Conservation (phyloP, 148 eudicot genomes). For the Cornus kousa region DNA sequence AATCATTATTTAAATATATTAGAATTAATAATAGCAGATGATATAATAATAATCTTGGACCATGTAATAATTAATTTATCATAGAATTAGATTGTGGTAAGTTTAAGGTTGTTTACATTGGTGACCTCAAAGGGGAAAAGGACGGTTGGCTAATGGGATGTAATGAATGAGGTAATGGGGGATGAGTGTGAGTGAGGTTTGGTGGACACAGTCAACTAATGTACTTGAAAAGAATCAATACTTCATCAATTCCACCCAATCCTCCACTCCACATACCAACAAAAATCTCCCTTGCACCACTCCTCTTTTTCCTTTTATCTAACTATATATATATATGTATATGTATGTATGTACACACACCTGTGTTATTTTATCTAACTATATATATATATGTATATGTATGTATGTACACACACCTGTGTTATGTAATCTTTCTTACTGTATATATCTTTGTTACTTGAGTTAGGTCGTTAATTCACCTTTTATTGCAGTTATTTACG, state of each 20-base stretch:
- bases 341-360: neutral
- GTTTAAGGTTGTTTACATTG: neutral
- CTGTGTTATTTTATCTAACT: neutral
- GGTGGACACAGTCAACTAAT: slow-evolving; percentile 6
- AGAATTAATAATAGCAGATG: too few relatives aligned
- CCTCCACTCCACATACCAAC: neutral
- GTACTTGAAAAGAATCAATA: slow-evolving; percentile 10
- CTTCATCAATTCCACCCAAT: neutral
- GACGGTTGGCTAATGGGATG: neutral
- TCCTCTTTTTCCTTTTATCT: too few relatives aligned
- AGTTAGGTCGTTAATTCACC: neutral
- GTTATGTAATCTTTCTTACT: neutral
- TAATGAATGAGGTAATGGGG: too few relatives aligned
- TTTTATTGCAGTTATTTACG: neutral
- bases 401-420: too few relatives aligned
- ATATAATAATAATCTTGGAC: too few relatives aligned
- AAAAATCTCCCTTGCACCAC: neutral
- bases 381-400: too few relatives aligned
- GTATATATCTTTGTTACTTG: too few relatives aligned
- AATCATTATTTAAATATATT: too few relatives aligned
- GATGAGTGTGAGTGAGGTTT: neutral
- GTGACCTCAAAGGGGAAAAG: slow-evolving; percentile 6
- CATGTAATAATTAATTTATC: too few relatives aligned
- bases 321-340: too few relatives aligned
- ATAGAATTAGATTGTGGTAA: too few relatives aligned